phyloP scores from a whole-genome alignment of 148 eudicot genomes.

The Chenopodium album region DNA sequence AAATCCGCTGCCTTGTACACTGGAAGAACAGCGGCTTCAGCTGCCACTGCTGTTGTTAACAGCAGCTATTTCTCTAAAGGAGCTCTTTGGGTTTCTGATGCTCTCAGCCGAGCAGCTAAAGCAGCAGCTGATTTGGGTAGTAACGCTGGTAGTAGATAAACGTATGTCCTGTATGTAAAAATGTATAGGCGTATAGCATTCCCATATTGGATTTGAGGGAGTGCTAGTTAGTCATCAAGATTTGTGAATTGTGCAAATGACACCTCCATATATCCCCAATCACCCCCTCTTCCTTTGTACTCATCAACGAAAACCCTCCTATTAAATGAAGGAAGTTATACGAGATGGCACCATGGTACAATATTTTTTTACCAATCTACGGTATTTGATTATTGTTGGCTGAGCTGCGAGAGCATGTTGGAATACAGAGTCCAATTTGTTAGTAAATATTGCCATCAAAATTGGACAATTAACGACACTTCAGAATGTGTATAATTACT shows the following conservation, averaged over 20 bases:
- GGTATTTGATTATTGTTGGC: not conserved
- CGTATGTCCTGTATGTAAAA: not conserved
- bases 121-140: slow-evolving; percentile 65
- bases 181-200: slow-evolving; percentile 22
- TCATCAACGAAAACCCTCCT: not conserved
- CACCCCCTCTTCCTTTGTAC: too few species aligned
- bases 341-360: not conserved
- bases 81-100: slow-evolving; percentile 74
- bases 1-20: slow-evolving; percentile 56
- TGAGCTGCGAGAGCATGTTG: not conserved
- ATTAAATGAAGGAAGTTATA: not conserved
- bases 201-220: not conserved
- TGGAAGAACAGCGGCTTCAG: slow-evolving; percentile 62
- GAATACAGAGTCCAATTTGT: not conserved
- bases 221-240: not conserved
- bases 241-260: not conserved
- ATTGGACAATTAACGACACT: not conserved
- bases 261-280: not conserved
- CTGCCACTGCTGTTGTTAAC: slow-evolving; percentile 68
- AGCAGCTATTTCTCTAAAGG: slow-evolving; percentile 73
- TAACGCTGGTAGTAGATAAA: slow-evolving; percentile 33
- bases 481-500: too few species aligned
- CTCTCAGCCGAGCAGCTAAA: slow-evolving; percentile 60
- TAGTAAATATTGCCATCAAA: too few species aligned
- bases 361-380: not conserved